Evolutionary conservation across 129 eudicot species (phyloP).

Genomic region (Centrapalus pauciflorus): DNA sequence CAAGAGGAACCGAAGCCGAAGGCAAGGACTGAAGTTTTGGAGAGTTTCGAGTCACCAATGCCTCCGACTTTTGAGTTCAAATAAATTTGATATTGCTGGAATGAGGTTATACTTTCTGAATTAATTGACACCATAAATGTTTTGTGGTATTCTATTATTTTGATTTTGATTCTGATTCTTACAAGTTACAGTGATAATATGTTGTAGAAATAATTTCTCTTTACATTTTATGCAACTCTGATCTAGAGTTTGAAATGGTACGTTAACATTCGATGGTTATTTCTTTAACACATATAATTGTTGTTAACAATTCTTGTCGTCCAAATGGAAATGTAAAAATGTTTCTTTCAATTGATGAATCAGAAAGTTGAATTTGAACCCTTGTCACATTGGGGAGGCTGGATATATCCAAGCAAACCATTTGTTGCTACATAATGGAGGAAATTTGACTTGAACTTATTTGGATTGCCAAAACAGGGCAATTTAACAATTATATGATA

Average conservation of each 20-base stretch:
- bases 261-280: not conserved
- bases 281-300: not conserved
- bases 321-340: not conserved
- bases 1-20: constrained; percentile 13
- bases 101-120: not conserved
- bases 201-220: constrained; percentile 2
- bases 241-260: not conserved
- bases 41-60: constrained; percentile 27
- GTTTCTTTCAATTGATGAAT: not conserved
- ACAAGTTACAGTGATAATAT: not conserved
- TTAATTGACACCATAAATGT: not conserved
- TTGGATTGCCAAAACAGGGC: too few species aligned
- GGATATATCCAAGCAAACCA: not conserved
- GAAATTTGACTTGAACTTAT: not conserved
- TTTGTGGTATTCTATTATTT: not conserved
- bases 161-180: not conserved
- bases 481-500: too few species aligned
- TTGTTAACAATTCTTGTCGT: not conserved
- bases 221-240: not conserved
- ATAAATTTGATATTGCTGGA: not conserved
- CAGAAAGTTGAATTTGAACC: not conserved
- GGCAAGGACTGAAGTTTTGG: constrained; percentile 24
- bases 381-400: not conserved
- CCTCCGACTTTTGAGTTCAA: constrained; percentile 32
- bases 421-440: not conserved